Conservation (phyloP, 2,329 filamentous ascomycete species). For the Bimuria novae-zelandiae region DNA sequence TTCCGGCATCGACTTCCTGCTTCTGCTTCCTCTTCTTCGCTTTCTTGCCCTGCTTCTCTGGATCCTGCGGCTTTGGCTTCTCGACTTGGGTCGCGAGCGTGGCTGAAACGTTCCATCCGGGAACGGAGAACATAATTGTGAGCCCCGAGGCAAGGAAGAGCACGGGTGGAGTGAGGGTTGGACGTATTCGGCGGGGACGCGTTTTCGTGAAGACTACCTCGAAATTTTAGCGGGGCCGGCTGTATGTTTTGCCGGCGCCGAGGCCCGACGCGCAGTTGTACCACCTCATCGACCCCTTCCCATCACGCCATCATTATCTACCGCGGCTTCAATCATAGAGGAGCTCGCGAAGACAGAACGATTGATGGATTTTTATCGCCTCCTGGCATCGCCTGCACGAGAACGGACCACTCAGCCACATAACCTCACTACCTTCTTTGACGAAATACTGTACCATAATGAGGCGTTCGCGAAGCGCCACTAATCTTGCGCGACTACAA, state of each 20-base stretch:
- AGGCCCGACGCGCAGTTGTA: too few species aligned
- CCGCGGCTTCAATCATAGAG: too few species aligned
- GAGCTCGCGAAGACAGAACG: too few species aligned
- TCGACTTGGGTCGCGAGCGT: slow-evolving; percentile 73
- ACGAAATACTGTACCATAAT: too few species aligned
- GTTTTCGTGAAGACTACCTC: background rate
- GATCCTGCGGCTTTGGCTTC: slow-evolving; percentile 38
- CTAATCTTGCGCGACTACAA: too few species aligned
- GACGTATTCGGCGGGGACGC: background rate
- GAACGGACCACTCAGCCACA: too few species aligned
- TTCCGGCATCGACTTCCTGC: slow-evolving; percentile 80
- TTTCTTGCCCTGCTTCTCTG: slow-evolving; percentile 54
- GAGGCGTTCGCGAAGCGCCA: too few species aligned
- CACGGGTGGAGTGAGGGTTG: background rate
- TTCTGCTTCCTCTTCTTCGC: slow-evolving; percentile 61
- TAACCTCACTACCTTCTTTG: too few species aligned
- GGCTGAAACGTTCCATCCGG: slow-evolving; percentile 84
- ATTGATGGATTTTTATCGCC: too few species aligned
- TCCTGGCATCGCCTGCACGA: too few species aligned
- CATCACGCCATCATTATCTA: too few species aligned
- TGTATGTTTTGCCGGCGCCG: background rate
- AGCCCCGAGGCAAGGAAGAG: background rate
- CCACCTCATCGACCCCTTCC: too few species aligned
- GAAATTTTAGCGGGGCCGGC: slow-evolving; percentile 6
- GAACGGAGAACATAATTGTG: slow-evolving; percentile 81